Percentiles rank a stretch among this genome's conserved stretches.
Conservation (phyloP, 306 rosid species). For the Leucaena leucocephala region DNA sequence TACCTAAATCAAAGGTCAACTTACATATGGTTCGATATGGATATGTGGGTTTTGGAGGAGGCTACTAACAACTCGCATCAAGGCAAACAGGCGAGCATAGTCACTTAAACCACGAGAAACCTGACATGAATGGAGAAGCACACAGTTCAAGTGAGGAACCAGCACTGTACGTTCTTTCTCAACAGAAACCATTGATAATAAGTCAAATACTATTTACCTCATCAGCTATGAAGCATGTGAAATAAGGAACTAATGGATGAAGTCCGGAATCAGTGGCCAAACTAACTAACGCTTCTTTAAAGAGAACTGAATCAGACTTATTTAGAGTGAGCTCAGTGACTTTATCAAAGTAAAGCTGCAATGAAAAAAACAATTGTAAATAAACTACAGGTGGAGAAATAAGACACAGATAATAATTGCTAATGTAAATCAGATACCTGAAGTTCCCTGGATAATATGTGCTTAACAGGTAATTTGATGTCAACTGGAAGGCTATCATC, state of each 20-base stretch:
- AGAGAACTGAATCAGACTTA: constrained; percentile 68
- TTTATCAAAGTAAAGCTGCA: constrained; percentile 90
- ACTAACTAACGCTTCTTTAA: constrained; percentile 80
- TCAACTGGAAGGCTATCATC: constrained; percentile 80
- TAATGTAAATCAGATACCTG: constrained; percentile 54
- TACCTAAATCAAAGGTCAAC: constrained; percentile 37
- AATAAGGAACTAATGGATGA: constrained; percentile 89
- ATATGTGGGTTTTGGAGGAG: constrained; percentile 84
- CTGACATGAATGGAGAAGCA: constrained; percentile 52
- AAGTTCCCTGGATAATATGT: constrained; percentile 79
- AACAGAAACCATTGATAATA: constrained; percentile 20
- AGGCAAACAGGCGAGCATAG: constrained; percentile 65
- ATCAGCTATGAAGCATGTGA: constrained; percentile 79
- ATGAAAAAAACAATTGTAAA: constrained; percentile 30
- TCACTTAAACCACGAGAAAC: constrained; percentile 69
- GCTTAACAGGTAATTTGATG: constrained; percentile 79
- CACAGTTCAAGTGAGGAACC: constrained; percentile 28
- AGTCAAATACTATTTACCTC: constrained; percentile 60
- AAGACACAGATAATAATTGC: constrained; percentile 26
- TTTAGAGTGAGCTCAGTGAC: constrained; percentile 64
- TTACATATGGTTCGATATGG: constrained; percentile 91
- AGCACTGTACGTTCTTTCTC: constrained; percentile 22
- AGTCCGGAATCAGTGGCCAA: constrained; percentile 91
- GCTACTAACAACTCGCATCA: constrained; percentile 83
- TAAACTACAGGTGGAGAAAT: constrained; percentile 33